Conservation (phyloP, 2,329 filamentous ascomycete species). For the Sordariomycetes sp. region DNA sequence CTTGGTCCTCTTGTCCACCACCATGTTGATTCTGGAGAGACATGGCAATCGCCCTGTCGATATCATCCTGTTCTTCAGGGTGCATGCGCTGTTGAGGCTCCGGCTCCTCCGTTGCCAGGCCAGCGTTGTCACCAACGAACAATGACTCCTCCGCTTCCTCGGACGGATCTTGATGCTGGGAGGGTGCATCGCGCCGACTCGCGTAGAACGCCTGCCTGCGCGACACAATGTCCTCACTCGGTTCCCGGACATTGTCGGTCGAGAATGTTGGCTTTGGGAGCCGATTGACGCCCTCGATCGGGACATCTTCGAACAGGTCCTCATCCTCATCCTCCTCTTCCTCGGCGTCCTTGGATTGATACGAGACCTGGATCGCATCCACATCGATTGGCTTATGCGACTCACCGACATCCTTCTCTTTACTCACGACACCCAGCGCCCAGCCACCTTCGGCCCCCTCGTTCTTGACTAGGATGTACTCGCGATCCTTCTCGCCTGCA, state of each 20-base stretch:
- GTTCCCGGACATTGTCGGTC: conserved; percentile 12
- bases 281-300: conserved; percentile 81
- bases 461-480: conserved; percentile 95
- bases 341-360: conserved; percentile 48
- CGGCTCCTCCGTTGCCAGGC: conserved; percentile 10
- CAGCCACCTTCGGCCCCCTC: conserved; percentile 91
- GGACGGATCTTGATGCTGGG: conserved; percentile 9
- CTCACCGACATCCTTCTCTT: conserved; percentile 69
- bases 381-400: conserved; percentile 88
- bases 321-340: conserved; percentile 63
- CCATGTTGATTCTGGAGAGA: conserved; percentile 63
- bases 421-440: conserved; percentile 88
- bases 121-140: conserved; percentile 25
- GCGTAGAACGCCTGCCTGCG: conserved; percentile 17
- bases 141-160: conserved; percentile 41
- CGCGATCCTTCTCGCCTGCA: conserved; percentile 77
- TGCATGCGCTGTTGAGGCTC: conserved; percentile 27
- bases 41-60: conserved; percentile 74
- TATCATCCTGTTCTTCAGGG: conserved; percentile 45
- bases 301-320: conserved; percentile 84
- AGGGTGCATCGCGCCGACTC: conserved; percentile 2
- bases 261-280: conserved; percentile 50
- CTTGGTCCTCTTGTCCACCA: conserved; percentile 16
- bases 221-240: conserved; percentile 13
- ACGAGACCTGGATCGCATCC: conserved; percentile 54